Evolutionary conservation across 2,329 filamentous ascomycete species (phyloP).

Genomic region (Paracorniculantispora psalliotae): DNA sequence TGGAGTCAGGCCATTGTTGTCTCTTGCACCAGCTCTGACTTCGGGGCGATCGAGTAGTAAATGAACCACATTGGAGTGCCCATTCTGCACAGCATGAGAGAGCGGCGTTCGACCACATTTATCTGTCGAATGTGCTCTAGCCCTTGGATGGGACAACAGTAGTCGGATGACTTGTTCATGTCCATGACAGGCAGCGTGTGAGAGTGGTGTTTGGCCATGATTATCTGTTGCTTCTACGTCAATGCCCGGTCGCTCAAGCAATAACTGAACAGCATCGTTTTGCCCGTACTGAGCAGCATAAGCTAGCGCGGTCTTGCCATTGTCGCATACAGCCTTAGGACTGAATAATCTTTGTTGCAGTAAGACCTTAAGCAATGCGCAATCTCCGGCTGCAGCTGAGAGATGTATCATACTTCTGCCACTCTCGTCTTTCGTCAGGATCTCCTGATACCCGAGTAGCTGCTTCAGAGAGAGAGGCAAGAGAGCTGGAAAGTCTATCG

Average conservation of each 20-base stretch:
- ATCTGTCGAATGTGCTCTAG: neutral
- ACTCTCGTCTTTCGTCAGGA: neutral
- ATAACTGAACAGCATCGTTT: neutral
- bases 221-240: neutral
- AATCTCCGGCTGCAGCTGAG: neutral
- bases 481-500: no score
- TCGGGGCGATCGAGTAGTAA: neutral
- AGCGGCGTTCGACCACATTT: neutral
- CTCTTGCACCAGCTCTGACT: neutral
- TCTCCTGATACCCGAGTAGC: conserved; percentile 7
- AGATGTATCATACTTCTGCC: neutral
- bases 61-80: neutral
- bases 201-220: neutral
- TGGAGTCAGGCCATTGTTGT: neutral
- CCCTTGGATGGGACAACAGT: neutral
- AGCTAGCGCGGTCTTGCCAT: neutral
- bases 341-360: neutral
- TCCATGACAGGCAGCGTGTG: neutral
- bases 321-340: neutral
- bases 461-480: no score
- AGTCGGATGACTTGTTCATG: neutral
- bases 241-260: neutral
- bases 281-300: neutral
- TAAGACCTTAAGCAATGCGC: neutral
- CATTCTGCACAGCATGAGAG: neutral